Conservation (phyloP, 169 alveolate genomes). For the Eimeria brunetti region DNA sequence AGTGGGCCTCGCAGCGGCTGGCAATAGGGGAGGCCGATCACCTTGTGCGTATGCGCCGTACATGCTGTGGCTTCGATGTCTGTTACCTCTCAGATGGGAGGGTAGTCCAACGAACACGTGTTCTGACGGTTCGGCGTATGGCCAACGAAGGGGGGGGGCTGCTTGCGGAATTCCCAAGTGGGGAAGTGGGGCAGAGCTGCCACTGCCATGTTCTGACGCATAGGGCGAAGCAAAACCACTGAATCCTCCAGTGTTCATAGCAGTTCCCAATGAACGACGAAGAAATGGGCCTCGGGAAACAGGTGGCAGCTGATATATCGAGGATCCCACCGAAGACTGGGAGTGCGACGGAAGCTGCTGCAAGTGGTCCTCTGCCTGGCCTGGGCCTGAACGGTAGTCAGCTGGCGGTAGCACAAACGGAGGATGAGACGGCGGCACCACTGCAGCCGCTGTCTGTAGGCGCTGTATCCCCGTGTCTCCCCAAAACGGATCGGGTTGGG, state of each 20-base stretch:
- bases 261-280: not conserved
- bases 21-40: not conserved
- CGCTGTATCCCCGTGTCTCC: not conserved
- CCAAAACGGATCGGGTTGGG: not conserved
- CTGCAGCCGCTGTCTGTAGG: not conserved
- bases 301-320: not conserved
- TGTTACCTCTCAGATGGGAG: not conserved
- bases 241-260: not conserved
- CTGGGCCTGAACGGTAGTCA: not conserved
- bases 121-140: not conserved
- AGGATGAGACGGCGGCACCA: not conserved
- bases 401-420: not conserved
- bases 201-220: not conserved
- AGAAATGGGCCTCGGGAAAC: not conserved
- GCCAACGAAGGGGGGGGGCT: not conserved
- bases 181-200: no score
- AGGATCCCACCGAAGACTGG: not conserved
- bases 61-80: not conserved
- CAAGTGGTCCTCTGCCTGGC: not conserved
- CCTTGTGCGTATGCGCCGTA: not conserved
- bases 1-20: not conserved
- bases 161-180: no score
- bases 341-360: not conserved
- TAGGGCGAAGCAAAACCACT: not conserved
- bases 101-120: not conserved